Conservation (phyloP, 108 stramenopile genomes). For the Ochromonas danica region DNA sequence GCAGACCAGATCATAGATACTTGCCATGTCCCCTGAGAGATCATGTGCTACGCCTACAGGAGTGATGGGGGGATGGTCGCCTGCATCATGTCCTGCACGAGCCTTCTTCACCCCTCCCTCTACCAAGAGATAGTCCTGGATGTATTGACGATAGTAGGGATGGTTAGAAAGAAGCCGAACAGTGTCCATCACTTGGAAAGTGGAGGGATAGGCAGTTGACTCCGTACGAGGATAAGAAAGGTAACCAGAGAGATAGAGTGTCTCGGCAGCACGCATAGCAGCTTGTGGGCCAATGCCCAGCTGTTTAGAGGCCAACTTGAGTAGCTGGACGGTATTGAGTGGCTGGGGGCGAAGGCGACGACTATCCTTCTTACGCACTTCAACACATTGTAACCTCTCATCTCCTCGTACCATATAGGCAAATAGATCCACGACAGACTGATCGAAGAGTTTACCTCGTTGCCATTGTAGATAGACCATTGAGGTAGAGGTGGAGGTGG, state of each 20-base stretch:
- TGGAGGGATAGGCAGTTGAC: constrained; percentile 85
- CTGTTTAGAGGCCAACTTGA: constrained; percentile 83
- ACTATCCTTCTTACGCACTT: too few species aligned
- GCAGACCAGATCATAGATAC: constrained; percentile 80
- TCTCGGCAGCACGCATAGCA: constrained; percentile 91
- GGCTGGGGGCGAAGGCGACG: constrained; percentile 90
- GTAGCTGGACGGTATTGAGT: constrained; percentile 92
- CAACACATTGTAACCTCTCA: too few species aligned
- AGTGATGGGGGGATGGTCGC: constrained; percentile 97
- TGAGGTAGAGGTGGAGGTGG: too few species aligned
- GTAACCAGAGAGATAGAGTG: constrained; percentile 81
- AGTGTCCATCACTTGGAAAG: constrained; percentile 9
- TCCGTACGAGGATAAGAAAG: constrained; percentile 96
- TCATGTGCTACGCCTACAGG: constrained; percentile 82
- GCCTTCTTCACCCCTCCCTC: constrained; percentile 29
- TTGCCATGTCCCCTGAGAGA: constrained; percentile 56
- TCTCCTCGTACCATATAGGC: too few species aligned
- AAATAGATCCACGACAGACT: too few species aligned
- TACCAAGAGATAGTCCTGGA: not conserved
- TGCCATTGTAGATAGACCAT: too few species aligned
- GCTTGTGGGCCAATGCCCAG: constrained; percentile 78
- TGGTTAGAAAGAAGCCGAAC: not conserved
- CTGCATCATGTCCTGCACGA: constrained; percentile 75
- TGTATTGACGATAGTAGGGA: constrained; percentile 28
- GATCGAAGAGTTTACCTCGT: not conserved